Evolutionary conservation across 2,329 filamentous ascomycete species (phyloP).

Genomic region (Pseudopithomyces maydicus): DNA sequence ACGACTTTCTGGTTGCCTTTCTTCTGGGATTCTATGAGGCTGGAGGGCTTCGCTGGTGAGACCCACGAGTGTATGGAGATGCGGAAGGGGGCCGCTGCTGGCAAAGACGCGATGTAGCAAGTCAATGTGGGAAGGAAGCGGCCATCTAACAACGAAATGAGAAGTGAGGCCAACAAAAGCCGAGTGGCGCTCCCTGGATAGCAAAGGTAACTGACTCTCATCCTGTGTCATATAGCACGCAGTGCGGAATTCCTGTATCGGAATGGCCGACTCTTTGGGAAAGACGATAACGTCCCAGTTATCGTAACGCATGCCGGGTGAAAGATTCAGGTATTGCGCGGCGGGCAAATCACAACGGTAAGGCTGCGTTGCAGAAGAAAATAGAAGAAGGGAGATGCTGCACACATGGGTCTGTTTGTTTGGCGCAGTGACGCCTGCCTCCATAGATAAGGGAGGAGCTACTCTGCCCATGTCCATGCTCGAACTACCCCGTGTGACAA

Average conservation of each 20-base stretch:
- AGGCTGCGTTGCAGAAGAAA: conserved; percentile 3
- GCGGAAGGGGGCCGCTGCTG: conserved; percentile 35
- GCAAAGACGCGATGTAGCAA: conserved; percentile 35
- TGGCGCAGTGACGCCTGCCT: conserved; percentile 1
- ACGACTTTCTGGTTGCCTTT: conserved; percentile 32
- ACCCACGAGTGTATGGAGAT: conserved; percentile 44
- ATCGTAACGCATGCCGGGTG: conserved; percentile 74
- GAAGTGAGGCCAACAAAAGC: neutral
- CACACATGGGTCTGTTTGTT: neutral
- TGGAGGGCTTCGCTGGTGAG: conserved; percentile 26
- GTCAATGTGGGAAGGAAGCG: conserved; percentile 35
- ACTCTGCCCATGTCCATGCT: neutral
- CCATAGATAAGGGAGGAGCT: neutral
- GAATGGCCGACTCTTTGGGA: conserved; percentile 67
- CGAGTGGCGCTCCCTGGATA: neutral
- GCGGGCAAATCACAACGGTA: conserved; percentile 21
- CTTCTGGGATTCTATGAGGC: conserved; percentile 31
- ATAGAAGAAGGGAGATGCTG: conserved; percentile 1
- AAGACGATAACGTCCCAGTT: conserved; percentile 88
- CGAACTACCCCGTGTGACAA: neutral
- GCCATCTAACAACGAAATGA: conserved; percentile 28
- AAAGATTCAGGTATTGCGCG: conserved; percentile 20
- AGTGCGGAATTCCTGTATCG: conserved; percentile 82
- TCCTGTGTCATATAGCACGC: conserved; percentile 71
- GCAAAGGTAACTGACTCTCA: conserved; percentile 25